A percentile compares a stretch with the other conserved stretches of the same genome.
Evolutionary conservation across 257 asterid genomes (phyloP).

Genomic region (Mitragyna speciosa): DNA sequence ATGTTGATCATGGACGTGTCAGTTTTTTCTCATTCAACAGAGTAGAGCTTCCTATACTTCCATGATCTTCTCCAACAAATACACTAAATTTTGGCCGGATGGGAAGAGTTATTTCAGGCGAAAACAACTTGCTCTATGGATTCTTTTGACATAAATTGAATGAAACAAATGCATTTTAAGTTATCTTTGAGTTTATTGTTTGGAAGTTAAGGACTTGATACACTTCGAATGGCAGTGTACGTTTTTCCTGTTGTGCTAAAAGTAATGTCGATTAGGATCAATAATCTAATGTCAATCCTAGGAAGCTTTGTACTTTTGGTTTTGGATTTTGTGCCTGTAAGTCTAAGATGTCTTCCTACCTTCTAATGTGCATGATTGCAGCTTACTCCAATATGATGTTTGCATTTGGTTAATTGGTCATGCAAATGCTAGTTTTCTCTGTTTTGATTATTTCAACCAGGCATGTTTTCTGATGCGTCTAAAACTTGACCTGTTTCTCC

Average conservation of each 20-base stretch:
- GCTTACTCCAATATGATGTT: background rate
- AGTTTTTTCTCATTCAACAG: constrained; percentile 62
- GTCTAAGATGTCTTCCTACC: background rate
- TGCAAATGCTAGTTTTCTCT: background rate
- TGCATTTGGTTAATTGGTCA: background rate
- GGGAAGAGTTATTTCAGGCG: too few species aligned
- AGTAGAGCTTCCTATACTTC: constrained; percentile 67
- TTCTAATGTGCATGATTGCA: too few species aligned
- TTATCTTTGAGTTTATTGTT: background rate
- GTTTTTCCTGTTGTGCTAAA: background rate
- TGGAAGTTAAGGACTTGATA: background rate
- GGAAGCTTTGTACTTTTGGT: background rate
- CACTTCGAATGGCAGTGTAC: background rate
- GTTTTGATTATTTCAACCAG: too few species aligned
- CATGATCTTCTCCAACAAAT: constrained; percentile 38
- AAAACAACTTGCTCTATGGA: background rate
- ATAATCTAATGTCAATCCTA: background rate
- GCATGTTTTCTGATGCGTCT: background rate
- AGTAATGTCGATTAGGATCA: background rate
- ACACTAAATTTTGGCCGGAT: background rate
- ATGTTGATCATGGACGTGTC: constrained; percentile 67
- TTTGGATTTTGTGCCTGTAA: background rate
- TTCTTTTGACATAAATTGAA: background rate
- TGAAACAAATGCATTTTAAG: background rate
- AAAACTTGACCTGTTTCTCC: background rate